Conservation (phyloP, 2,329 filamentous ascomycete species). For the Fusarium liriodendri region DNA sequence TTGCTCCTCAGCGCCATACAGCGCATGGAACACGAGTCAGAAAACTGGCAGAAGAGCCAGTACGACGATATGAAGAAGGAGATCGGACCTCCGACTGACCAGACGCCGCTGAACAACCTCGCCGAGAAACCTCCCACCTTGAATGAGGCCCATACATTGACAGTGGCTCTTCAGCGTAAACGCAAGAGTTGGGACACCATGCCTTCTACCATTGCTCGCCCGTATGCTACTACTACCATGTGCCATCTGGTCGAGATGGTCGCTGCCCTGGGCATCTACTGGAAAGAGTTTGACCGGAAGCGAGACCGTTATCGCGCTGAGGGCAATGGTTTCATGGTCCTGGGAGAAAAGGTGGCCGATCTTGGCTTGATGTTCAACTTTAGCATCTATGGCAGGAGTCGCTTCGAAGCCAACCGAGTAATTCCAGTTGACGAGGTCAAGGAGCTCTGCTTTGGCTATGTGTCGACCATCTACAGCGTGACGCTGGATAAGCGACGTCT, state of each 20-base stretch:
- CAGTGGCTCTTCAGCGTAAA: conserved; percentile 59
- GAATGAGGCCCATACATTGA: conserved; percentile 52
- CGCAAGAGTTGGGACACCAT: conserved; percentile 64
- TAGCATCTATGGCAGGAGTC: conserved; percentile 60
- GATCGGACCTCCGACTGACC: conserved; percentile 33
- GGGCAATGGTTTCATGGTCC: conserved; percentile 65
- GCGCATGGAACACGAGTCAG: conserved; percentile 60
- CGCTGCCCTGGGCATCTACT: conserved; percentile 66
- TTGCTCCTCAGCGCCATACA: conserved; percentile 62
- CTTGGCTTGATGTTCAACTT: conserved; percentile 67
- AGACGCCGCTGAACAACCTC: conserved; percentile 29
- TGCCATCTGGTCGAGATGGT: conserved; percentile 66
- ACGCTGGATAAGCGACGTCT: conserved; percentile 54
- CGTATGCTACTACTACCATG: conserved; percentile 66
- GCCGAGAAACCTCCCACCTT: conserved; percentile 42
- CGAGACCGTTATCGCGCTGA: conserved; percentile 65
- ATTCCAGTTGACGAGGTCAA: conserved; percentile 66
- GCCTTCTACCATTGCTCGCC: conserved; percentile 58
- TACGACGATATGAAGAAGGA: conserved; percentile 42
- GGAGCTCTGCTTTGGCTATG: conserved; percentile 65
- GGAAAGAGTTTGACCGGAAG: conserved; percentile 67
- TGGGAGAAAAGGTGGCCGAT: conserved; percentile 58
- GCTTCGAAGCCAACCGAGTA: conserved; percentile 61
- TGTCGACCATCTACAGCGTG: conserved; percentile 64
- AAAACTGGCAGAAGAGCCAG: conserved; percentile 57